phyloP scores from a whole-genome alignment of 2,329 filamentous ascomycete species.

The Knufia petricola region DNA sequence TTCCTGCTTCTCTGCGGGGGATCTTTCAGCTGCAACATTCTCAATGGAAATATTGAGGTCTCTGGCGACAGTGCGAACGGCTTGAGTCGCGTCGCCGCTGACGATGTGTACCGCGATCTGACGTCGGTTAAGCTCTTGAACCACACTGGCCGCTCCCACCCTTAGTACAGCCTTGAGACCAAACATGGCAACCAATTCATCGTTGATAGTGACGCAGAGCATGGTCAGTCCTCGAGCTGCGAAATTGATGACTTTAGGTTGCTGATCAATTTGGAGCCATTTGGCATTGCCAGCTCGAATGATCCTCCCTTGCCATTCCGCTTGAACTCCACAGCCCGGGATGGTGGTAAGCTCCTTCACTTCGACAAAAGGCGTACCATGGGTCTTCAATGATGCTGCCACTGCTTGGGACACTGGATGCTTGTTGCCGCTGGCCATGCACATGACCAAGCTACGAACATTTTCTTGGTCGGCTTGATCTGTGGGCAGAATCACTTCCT shows the following conservation, averaged over 20 bases:
- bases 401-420: not conserved
- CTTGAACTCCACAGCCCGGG: slow-evolving; percentile 26
- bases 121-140: slow-evolving; percentile 41
- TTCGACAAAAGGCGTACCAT: too few relatives aligned
- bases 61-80: slow-evolving; percentile 40
- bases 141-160: slow-evolving; percentile 41
- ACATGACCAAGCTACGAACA: too few relatives aligned
- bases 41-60: slow-evolving; percentile 31
- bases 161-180: slow-evolving; percentile 40
- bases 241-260: slow-evolving; percentile 27
- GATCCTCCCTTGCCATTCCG: slow-evolving; percentile 11
- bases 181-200: slow-evolving; percentile 32
- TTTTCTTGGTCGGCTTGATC: not conserved
- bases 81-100: slow-evolving; percentile 46
- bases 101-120: slow-evolving; percentile 44
- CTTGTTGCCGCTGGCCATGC: not conserved
- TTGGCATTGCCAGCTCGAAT: slow-evolving; percentile 22
- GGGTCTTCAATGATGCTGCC: too few relatives aligned
- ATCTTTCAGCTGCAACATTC: slow-evolving; percentile 38
- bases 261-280: slow-evolving; percentile 30
- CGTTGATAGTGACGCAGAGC: slow-evolving; percentile 48
- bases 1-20: slow-evolving; percentile 45
- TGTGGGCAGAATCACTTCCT: slow-evolving; percentile 17
- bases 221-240: slow-evolving; percentile 38
- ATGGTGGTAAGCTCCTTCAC: slow-evolving; percentile 19